A percentile compares a stretch with the other conserved stretches of the same genome.
phyloP scores from a whole-genome alignment of 805 yeast genomes.

The Kodamaea neixiangensis region DNA sequence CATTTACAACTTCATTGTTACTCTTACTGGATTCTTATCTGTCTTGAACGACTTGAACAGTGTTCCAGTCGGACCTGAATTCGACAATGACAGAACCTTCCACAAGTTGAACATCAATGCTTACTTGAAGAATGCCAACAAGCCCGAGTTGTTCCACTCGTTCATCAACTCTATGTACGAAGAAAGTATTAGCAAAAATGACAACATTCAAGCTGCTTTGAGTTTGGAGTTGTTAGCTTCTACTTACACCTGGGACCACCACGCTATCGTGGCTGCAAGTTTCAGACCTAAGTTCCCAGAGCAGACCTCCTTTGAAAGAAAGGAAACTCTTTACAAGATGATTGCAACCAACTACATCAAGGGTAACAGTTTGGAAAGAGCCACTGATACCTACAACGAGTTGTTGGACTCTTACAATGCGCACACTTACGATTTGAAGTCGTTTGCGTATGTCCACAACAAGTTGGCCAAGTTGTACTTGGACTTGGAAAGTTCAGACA shows the following conservation, averaged over 20 bases:
- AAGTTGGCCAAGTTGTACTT: constrained; percentile 68
- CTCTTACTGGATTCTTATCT: constrained; percentile 60
- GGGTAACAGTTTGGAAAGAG: constrained; percentile 78
- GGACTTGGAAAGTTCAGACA: constrained; percentile 66
- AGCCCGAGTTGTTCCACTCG: constrained; percentile 79
- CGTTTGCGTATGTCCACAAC: constrained; percentile 69
- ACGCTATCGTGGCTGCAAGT: constrained; percentile 54
- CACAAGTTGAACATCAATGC: constrained; percentile 75
- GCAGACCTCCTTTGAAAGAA: constrained; percentile 79
- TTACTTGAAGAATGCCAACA: constrained; percentile 72
- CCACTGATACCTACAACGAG: constrained; percentile 76
- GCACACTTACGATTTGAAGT: constrained; percentile 71
- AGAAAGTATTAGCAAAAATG: constrained; percentile 57
- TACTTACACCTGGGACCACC: constrained; percentile 73
- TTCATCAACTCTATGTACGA: constrained; percentile 75
- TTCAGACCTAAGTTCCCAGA: constrained; percentile 72
- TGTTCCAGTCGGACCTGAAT: constrained; percentile 81
- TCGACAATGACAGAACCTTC: constrained; percentile 84
- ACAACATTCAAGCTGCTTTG: constrained; percentile 80
- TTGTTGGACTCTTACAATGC: constrained; percentile 72
- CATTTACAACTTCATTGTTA: constrained; percentile 52
- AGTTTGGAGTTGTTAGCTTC: constrained; percentile 76
- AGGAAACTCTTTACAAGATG: constrained; percentile 66
- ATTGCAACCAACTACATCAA: constrained; percentile 68
- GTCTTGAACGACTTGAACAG: constrained; percentile 65